phyloP scores from a whole-genome alignment of 2,329 filamentous ascomycete species.

The Colletotrichum noveboracense region DNA sequence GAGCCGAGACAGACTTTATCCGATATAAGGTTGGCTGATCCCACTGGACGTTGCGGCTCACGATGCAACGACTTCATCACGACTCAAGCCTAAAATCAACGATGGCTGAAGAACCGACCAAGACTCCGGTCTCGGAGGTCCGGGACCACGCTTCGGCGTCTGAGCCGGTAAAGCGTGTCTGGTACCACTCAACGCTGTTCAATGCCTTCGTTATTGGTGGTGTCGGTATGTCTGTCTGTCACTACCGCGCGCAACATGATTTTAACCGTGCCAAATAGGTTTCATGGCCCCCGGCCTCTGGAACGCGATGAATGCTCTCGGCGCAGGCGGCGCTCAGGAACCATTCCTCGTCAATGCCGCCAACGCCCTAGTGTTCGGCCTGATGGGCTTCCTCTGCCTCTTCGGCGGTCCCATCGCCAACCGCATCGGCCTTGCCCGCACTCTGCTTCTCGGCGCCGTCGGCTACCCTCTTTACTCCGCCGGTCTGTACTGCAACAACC shows the following conservation, averaged over 20 bases:
- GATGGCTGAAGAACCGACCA: constrained; percentile 4
- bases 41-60: neutral
- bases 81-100: neutral
- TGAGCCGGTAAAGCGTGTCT: constrained; percentile 27
- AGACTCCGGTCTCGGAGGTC: neutral
- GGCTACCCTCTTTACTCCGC: constrained; percentile 54
- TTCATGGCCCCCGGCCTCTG: constrained; percentile 57
- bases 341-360: constrained; percentile 57
- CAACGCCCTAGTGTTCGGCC: constrained; percentile 54
- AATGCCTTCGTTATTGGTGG: constrained; percentile 58
- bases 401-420: constrained; percentile 54
- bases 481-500: constrained; percentile 54
- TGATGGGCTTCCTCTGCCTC: constrained; percentile 51
- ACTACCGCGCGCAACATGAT: too few relatives aligned
- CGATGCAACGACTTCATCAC: neutral
- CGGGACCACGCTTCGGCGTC: neutral
- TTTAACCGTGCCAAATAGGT: neutral
- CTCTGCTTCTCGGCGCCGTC: constrained; percentile 47
- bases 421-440: constrained; percentile 51
- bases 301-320: constrained; percentile 60
- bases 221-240: constrained; percentile 36
- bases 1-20: neutral
- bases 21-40: neutral
- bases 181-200: constrained; percentile 58
- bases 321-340: constrained; percentile 56